Conservation (phyloP, 2,329 filamentous ascomycete genomes). For the Epichloe uncinata region DNA sequence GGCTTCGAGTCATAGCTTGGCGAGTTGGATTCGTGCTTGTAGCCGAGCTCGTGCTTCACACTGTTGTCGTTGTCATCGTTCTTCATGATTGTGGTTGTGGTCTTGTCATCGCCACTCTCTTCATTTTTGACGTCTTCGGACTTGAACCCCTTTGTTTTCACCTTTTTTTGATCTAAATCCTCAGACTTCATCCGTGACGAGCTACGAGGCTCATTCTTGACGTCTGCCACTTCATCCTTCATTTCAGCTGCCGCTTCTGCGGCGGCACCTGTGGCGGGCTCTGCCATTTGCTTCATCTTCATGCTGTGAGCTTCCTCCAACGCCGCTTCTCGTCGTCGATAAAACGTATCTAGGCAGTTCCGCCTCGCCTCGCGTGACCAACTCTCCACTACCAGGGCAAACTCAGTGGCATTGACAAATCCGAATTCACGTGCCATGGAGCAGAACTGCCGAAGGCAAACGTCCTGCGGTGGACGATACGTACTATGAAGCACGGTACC, state of each 20-base stretch:
- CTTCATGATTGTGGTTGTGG: not conserved
- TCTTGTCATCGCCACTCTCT: not conserved
- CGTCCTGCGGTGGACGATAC: constrained; percentile 62
- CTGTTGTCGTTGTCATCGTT: not conserved
- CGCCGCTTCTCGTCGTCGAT: constrained; percentile 48
- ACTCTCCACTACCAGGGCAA: constrained; percentile 79
- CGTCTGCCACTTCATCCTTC: not conserved
- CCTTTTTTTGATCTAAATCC: not conserved
- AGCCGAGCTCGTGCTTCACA: not conserved
- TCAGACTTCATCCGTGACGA: not conserved
- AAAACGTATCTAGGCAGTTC: constrained; percentile 69
- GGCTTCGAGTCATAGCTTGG: constrained; percentile 2
- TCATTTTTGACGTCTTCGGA: constrained; percentile 7
- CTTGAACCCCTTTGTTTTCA: constrained; percentile 5
- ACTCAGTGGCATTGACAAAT: constrained; percentile 63
- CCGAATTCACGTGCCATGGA: constrained; percentile 74
- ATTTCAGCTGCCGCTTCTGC: not conserved
- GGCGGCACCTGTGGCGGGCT: too few relatives aligned
- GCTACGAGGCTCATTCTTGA: not conserved
- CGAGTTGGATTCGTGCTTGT: not conserved
- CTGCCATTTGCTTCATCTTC: constrained; percentile 1
- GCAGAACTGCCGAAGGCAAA: constrained; percentile 75
- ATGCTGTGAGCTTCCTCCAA: constrained; percentile 7
- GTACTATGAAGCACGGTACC: constrained; percentile 20
- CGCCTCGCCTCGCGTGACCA: constrained; percentile 80